Evolutionary conservation across 352 stramenopile genomes (phyloP).

Genomic region (Phytopythium sindhum): DNA sequence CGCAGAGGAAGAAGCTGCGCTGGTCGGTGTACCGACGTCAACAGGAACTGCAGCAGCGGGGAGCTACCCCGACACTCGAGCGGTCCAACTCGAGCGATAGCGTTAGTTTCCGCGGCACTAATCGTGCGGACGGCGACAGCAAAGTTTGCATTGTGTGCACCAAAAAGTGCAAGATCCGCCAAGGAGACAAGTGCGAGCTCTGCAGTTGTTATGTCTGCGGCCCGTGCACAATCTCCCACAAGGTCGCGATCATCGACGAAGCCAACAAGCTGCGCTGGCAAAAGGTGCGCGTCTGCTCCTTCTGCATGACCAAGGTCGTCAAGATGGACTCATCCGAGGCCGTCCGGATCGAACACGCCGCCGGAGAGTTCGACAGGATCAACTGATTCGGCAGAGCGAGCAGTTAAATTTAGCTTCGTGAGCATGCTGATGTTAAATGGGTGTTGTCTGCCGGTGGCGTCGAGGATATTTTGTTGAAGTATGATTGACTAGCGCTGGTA

Average conservation of each 20-base stretch:
- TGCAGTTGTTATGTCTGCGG: constrained; percentile 23
- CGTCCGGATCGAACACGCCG: constrained; percentile 22
- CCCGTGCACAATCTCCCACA: constrained; percentile 22
- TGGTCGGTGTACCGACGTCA: not conserved
- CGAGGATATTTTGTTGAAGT: no score
- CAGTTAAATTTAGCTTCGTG: not conserved
- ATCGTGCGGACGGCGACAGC: not conserved
- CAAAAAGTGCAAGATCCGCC: constrained; percentile 13
- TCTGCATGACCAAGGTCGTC: constrained; percentile 31
- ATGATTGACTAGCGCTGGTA: no score
- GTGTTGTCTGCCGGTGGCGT: not conserved
- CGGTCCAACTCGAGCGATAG: not conserved
- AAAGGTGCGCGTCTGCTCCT: constrained; percentile 23
- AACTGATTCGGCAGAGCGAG: not conserved
- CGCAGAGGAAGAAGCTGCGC: constrained; percentile 5
- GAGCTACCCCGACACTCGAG: not conserved
- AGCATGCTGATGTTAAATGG: not conserved
- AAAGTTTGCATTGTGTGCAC: constrained; percentile 4
- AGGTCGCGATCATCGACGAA: constrained; percentile 20
- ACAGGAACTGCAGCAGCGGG: not conserved
- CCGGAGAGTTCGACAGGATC: constrained; percentile 18
- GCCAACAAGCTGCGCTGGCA: constrained; percentile 29
- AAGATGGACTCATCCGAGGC: constrained; percentile 22
- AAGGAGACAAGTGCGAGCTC: constrained; percentile 21
- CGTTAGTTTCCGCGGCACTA: not conserved